Conservation (phyloP, 1,139 yeast genomes). For the Protomyces inundatus region DNA sequence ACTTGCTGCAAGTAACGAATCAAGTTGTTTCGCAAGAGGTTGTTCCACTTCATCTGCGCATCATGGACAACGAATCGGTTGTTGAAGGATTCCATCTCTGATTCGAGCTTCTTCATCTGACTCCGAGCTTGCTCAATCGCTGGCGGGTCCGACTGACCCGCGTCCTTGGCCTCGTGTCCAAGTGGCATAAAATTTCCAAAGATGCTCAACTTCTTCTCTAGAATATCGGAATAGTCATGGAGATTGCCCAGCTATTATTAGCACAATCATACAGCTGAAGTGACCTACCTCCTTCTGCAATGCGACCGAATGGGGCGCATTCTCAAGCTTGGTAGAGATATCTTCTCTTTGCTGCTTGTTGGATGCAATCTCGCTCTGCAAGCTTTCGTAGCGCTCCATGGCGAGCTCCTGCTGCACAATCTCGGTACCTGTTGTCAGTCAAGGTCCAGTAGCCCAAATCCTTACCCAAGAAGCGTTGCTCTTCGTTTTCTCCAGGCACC, state of each 20-base stretch:
- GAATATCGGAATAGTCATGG: neutral
- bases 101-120: neutral
- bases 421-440: neutral
- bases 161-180: no score
- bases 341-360: neutral
- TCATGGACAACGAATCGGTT: constrained; percentile 77
- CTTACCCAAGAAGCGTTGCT: neutral
- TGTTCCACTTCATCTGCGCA: constrained; percentile 75
- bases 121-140: no score
- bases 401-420: neutral
- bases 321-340: neutral
- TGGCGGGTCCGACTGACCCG: no score
- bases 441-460: neutral
- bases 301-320: neutral
- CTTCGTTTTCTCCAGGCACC: constrained; percentile 33
- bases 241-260: neutral
- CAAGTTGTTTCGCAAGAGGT: constrained; percentile 56
- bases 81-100: constrained; percentile 44
- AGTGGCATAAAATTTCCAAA: neutral
- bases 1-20: constrained; percentile 59
- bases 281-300: neutral
- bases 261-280: neutral
- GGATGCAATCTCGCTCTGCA: neutral
- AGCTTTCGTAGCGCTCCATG: neutral
- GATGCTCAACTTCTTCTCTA: neutral